Evolutionary conservation across 352 stramenopile genomes (phyloP), one percentile per base, ranked within the genome.

Genomic region (Phytophthora palmivora): DNA sequence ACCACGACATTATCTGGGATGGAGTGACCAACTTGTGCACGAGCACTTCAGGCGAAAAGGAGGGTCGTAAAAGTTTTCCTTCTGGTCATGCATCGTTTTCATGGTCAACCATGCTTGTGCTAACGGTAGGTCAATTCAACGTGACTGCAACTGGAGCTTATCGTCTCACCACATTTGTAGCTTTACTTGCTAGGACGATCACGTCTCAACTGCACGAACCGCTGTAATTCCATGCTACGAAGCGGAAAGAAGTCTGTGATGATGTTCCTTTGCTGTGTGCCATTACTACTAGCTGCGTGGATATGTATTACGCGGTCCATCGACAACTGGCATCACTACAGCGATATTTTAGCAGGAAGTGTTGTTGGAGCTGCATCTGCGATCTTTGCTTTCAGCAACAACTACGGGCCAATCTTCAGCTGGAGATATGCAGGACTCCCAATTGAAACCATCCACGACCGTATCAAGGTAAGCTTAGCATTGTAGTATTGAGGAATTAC

Each of bases 321-420:
- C 32, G 82, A 90, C 72, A 89, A 92, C 56, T 90, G 82, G 76
- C 82, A 92, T 48, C 79, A 90, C 64, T 90, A 89, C 59, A 74
- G 42, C 21, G 82, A 90, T 64, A 86, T 69, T 33, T 28, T 88
- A 51, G 82, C 86, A 3, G 78, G 78, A 6, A 81, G 66, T 21
- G 59, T 85, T n/a, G 76, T 88, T 34, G 76, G 79, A 3, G 61
- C 51, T 45, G 59, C 68, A 2, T 66, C 67, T 1, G 71, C 76
- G 10, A 26, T 63, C n/a, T 63, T 84, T 9, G 72, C 63, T 10
- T 80, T 79, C 53, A 57, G 41, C 15, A 80, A 81, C 63, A 80
- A 88, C 63, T 86, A 84, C 49, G 74, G 60, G 16, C 79, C 78
- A 11, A 64, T 80, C 30, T 84, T 88, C 52, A 65, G 75, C 57